Base-by-base conservation (phyloP, 495 filamentous ascomycete species). In the Staphylotrichum tortipilum region DNA sequence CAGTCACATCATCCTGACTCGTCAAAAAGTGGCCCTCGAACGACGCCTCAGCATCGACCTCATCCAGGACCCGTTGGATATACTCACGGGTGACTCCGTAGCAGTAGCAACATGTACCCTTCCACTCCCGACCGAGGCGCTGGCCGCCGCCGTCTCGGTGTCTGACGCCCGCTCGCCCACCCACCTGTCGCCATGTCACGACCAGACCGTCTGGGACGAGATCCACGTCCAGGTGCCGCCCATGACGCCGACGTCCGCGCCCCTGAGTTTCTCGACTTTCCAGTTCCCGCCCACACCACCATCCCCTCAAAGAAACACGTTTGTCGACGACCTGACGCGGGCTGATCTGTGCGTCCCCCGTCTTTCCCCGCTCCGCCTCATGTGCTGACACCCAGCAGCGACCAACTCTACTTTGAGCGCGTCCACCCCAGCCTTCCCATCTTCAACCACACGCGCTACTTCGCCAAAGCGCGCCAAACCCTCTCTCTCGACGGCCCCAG, bases 381-480 rank as follows among this genome's bases (percentile, higher is more conserved):
- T 34, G 28, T 15, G 15, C 18, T 42, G 11, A 42, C 39, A 29
- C 18, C 6, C 23, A 1, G 4, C 44, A 75, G 69, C 37, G 76
- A 80, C 38, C 73, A 78, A 56, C 57, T 80, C 18, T 81, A 80
- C 44, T 80, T 81, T 49, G 78, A 81, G 37, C 68, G 78, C 24
- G 74, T 80, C 4, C 77, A 81, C 31, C 67, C 74, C 10, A 70
- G 73, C 21, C 62, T 72, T 2, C 78, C 78, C 3, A 76, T 81
- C 11, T 58, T 81, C 7, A 73, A 79, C 49, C 68, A 75, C 46
- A 56, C 60, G 2, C 51, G 56, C 5, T 65, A 65, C 26, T 59
- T 61, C 17, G 38, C 58, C 54, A 40, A 49, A 49, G 47, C 55
- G 4, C 55, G 49, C 17, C 58, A 56, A 21, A 24, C 21, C 17